Conservation (phyloP, 2,329 filamentous ascomycete genomes). For the Ploettnerulaceae sp. region DNA sequence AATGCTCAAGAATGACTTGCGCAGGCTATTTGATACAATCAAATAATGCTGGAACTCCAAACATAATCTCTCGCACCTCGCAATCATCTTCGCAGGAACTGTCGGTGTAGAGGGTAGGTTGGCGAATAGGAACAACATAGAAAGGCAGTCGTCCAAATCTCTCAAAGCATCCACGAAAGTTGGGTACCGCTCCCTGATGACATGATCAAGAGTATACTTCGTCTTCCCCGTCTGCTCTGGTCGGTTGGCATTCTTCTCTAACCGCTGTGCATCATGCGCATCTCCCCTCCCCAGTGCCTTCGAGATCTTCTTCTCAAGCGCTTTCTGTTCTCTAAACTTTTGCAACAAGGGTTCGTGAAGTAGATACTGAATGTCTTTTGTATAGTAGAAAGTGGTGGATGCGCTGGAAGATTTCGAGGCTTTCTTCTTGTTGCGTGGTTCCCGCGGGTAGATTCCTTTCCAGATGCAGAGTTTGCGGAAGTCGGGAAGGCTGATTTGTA, state of each 20-base stretch:
- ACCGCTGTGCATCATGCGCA: slow-evolving; percentile 77
- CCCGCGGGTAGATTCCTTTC: slow-evolving; percentile 98
- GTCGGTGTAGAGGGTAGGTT: slow-evolving; percentile 86
- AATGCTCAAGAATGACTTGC: slow-evolving; percentile 96
- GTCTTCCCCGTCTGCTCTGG: slow-evolving; percentile 89
- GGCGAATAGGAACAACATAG: slow-evolving; percentile 95
- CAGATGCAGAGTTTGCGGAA: slow-evolving; percentile 99
- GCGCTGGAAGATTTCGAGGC: slow-evolving; percentile 84
- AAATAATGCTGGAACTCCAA: slow-evolving; percentile 98
- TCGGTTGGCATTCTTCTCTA: slow-evolving; percentile 80
- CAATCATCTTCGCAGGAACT: slow-evolving; percentile 92
- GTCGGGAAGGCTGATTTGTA: slow-evolving; percentile 94
- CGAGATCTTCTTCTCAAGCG: slow-evolving; percentile 95
- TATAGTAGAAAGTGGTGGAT: slow-evolving; percentile 85
- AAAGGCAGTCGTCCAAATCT: slow-evolving; percentile 93
- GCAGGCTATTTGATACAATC: slow-evolving; percentile 83
- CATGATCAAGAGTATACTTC: slow-evolving; percentile 87
- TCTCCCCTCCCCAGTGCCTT: slow-evolving; percentile 88
- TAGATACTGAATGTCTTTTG: slow-evolving; percentile 97
- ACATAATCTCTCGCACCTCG: slow-evolving; percentile 85
- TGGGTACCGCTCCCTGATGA: slow-evolving; percentile 96
- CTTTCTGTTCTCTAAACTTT: slow-evolving; percentile 96
- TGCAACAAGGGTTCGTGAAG: slow-evolving; percentile 90
- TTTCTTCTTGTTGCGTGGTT: slow-evolving; percentile 96
- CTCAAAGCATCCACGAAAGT: slow-evolving; percentile 92